Evolutionary conservation across 2,329 filamentous ascomycete species (phyloP).

Genomic region (Diplodia scrobiculata): DNA sequence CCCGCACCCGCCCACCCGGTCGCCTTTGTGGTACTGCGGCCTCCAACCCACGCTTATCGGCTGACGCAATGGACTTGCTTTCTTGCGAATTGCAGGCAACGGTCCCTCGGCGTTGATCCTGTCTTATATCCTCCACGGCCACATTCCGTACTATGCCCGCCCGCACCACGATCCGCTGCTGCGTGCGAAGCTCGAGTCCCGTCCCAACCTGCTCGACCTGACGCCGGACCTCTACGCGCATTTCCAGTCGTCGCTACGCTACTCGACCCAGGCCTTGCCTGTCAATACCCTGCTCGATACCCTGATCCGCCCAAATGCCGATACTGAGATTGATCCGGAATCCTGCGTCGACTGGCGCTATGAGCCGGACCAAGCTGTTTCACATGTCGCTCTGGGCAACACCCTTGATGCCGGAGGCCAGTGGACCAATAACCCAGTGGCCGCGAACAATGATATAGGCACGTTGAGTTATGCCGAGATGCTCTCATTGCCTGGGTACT

Average conservation of each 20-base stretch:
- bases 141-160: constrained; percentile 59
- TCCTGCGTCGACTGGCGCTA: constrained; percentile 59
- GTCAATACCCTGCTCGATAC: constrained; percentile 64
- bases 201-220: constrained; percentile 52
- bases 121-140: constrained; percentile 64
- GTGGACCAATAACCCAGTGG: constrained; percentile 59
- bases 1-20: constrained; percentile 10
- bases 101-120: constrained; percentile 64
- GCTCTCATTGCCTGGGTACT: constrained; percentile 62
- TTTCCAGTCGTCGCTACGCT: constrained; percentile 61
- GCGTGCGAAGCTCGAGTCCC: constrained; percentile 56
- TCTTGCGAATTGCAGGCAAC: constrained; percentile 51
- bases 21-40: neutral
- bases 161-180: constrained; percentile 61
- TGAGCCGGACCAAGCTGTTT: constrained; percentile 54
- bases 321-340: constrained; percentile 57
- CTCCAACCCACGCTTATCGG: constrained; percentile 11
- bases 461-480: constrained; percentile 64
- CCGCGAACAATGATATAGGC: constrained; percentile 59
- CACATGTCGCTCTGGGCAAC: constrained; percentile 59
- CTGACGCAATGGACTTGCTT: constrained; percentile 35
- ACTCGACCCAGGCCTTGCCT: constrained; percentile 63
- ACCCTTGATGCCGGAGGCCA: constrained; percentile 58
- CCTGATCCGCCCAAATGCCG: constrained; percentile 60
- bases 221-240: constrained; percentile 58